These are phyloP conservation scores for Populus deltoides DNA, from an alignment of 345 rosid species.

Conservation along the genomic window DNA sequence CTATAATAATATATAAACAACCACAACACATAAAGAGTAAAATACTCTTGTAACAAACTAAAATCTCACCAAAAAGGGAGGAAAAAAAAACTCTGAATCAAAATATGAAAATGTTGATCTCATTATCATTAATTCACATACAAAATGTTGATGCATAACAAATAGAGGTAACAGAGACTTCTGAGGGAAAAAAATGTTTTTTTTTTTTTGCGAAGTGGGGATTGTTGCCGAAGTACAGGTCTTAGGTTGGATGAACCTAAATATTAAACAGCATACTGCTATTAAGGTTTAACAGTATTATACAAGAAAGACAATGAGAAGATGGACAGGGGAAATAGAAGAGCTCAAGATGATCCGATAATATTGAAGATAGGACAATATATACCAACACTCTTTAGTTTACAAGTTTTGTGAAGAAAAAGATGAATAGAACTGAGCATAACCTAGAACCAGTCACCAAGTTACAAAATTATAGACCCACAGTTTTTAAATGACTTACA, in stretches of 20 bases:
- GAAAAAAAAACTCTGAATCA: background rate
- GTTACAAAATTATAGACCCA: background rate
- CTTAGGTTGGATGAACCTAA: background rate
- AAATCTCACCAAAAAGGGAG: background rate
- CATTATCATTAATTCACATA: background rate
- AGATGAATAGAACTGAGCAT: background rate
- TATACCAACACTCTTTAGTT: background rate
- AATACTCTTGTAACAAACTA: background rate
- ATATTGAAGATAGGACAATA: background rate
- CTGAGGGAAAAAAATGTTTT: background rate
- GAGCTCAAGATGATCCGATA: background rate
- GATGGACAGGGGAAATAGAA: background rate
- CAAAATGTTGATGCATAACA: background rate
- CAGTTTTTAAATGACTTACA: conserved; percentile 15
- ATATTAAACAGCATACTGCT: background rate
- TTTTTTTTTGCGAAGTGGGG: background rate
- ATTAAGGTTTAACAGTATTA: background rate
- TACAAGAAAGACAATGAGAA: background rate
- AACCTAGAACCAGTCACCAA: background rate
- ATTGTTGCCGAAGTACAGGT: background rate
- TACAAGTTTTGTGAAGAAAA: background rate
- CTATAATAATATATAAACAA: background rate
- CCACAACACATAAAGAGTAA: background rate
- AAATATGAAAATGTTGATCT: background rate
- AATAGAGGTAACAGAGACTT: background rate